A percentile compares a stretch with the other conserved stretches of the same genome.
phyloP scores from a whole-genome alignment of 768 basidiomycete genomes.

The Peribolospora baueri region DNA sequence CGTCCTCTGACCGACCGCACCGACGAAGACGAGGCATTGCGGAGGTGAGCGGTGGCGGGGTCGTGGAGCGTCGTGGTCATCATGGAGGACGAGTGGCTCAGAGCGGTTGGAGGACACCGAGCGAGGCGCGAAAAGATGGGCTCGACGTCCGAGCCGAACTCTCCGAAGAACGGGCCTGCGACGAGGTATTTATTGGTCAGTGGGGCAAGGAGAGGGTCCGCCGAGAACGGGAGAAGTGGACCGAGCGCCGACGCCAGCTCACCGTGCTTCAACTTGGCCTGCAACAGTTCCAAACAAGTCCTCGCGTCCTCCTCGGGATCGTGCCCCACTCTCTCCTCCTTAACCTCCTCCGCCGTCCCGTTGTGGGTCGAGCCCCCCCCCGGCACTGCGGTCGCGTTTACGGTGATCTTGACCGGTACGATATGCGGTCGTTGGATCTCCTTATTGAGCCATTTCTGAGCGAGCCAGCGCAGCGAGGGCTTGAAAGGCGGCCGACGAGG shows the following conservation, averaged over 20 bases:
- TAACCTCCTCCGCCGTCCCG: conserved; percentile 17
- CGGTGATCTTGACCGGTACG: background rate
- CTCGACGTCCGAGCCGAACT: conserved; percentile 62
- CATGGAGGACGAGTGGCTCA: too few species aligned
- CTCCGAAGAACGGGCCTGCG: conserved; percentile 49
- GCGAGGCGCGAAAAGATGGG: conserved; percentile 67
- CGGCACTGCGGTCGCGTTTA: background rate
- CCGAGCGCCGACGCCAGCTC: conserved; percentile 9
- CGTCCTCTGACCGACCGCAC: conserved; percentile 17
- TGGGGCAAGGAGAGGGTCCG: too few species aligned
- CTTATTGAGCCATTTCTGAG: conserved; percentile 69
- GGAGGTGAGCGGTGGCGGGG: too few species aligned
- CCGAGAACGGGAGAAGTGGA: background rate
- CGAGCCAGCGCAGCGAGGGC: conserved; percentile 89
- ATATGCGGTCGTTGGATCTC: conserved; percentile 42
- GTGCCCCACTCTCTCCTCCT: conserved; percentile 46
- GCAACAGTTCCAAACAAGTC: conserved; percentile 60
- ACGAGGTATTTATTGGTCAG: background rate
- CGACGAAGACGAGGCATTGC: background rate
- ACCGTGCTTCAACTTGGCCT: conserved; percentile 54
- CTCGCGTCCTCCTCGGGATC: conserved; percentile 86
- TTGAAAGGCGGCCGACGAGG: conserved; percentile 81
- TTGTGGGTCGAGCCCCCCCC: conserved; percentile 17
- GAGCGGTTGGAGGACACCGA: conserved; percentile 22
- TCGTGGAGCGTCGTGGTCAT: conserved; percentile 1